Conservation (phyloP, 352 stramenopile genomes). For the Blastocystis sp. region DNA sequence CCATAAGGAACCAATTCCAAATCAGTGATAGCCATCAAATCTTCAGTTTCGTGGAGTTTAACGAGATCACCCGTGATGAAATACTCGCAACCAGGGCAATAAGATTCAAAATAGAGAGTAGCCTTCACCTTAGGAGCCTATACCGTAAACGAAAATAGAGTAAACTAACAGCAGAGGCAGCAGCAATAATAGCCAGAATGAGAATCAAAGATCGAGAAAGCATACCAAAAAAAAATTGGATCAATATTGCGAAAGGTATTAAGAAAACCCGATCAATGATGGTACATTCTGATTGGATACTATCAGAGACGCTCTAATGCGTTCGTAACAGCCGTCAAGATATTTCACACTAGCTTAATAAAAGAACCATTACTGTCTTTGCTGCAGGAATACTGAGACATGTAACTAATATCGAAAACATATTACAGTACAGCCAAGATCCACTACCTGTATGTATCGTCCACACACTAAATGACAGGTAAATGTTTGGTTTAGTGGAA, state of each 20-base stretch:
- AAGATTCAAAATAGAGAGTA: slow-evolving; percentile 49
- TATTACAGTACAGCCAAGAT: no score
- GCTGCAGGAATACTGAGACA: no score
- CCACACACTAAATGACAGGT: no score
- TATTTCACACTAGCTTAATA: no score
- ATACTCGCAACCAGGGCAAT: slow-evolving; percentile 54
- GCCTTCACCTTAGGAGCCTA: slow-evolving; percentile 46
- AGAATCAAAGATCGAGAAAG: neutral
- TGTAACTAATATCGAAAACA: no score
- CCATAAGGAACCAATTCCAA: slow-evolving; percentile 54
- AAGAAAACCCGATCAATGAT: neutral
- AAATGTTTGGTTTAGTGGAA: no score
- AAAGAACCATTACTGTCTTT: no score
- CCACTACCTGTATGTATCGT: no score
- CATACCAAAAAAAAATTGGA: slow-evolving; percentile 9
- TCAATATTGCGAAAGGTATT: neutral
- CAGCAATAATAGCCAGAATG: neutral
- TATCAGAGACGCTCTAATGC: no score
- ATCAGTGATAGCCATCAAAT: slow-evolving; percentile 54
- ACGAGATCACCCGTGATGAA: neutral
- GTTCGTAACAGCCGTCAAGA: no score
- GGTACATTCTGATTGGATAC: no score
- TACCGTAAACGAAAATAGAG: neutral
- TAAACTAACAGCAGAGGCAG: neutral
- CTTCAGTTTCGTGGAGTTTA: neutral